Conservation (phyloP, 2,329 filamentous ascomycete species). For the Trichoderma breve region DNA sequence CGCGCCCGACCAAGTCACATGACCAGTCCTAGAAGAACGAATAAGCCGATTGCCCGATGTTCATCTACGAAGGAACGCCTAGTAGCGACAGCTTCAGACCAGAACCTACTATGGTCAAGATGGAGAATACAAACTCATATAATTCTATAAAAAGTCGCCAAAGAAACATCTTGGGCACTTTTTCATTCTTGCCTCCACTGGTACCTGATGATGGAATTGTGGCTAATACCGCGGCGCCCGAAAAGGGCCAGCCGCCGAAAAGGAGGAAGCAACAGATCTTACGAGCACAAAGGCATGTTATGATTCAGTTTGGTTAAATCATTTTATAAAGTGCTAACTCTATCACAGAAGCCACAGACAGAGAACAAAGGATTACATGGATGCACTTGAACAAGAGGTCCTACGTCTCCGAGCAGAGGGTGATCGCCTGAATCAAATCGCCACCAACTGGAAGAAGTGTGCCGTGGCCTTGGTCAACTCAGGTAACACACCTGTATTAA, state of each 20-base stretch:
- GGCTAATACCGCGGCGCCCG: background rate
- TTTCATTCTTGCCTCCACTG: constrained; percentile 1
- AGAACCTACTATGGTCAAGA: background rate
- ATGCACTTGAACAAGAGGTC: constrained; percentile 8
- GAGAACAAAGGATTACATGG: constrained; percentile 13
- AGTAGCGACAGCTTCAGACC: background rate
- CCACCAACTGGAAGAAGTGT: constrained; percentile 10
- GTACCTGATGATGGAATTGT: background rate
- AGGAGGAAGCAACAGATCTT: constrained; percentile 8
- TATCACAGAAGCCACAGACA: background rate
- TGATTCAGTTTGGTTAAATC: background rate
- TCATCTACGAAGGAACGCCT: background rate
- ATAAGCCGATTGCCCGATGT: constrained; percentile 9
- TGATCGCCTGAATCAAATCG: background rate
- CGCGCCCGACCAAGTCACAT: background rate
- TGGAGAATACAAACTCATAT: constrained; percentile 4
- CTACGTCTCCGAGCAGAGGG: constrained; percentile 10
- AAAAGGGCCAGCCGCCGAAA: constrained; percentile 8
- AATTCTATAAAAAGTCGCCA: constrained; percentile 9
- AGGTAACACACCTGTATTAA: background rate
- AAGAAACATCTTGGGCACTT: constrained; percentile 6
- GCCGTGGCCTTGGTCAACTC: background rate
- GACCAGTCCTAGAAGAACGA: background rate
- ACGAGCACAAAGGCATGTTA: constrained; percentile 7
- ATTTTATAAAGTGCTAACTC: background rate